Percentiles rank a stretch among this genome's conserved stretches.
Evolutionary conservation across 495 filamentous ascomycete species (phyloP).

Genomic region (Penicillium paradoxum): DNA sequence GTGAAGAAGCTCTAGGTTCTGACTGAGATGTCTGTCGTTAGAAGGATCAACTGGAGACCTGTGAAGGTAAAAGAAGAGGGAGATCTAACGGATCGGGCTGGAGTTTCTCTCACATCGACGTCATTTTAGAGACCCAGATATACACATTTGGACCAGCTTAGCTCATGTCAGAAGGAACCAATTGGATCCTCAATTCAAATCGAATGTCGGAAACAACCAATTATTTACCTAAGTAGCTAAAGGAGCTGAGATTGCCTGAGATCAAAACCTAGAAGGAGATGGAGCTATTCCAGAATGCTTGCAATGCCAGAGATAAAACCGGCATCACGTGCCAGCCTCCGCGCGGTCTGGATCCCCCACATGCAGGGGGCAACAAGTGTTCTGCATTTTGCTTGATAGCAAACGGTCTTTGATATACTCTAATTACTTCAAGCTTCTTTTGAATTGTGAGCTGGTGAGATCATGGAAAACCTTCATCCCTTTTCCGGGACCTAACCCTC

Average conservation of each 20-base stretch:
- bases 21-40: too few relatives aligned
- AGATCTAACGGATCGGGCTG: neutral
- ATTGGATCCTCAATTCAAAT: neutral
- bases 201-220: neutral
- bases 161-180: neutral
- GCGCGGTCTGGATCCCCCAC: conserved; percentile 10
- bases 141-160: neutral
- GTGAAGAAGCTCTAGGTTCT: too few relatives aligned
- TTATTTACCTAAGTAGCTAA: neutral
- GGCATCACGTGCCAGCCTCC: conserved; percentile 3
- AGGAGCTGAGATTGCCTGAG: neutral
- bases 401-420: neutral
- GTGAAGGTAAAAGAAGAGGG: neutral
- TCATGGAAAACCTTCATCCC: conserved; percentile 9
- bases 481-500: conserved; percentile 16
- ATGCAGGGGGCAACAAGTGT: conserved; percentile 7
- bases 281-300: conserved; percentile 2
- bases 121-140: neutral
- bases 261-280: neutral
- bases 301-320: neutral
- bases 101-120: neutral
- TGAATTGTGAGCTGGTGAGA: conserved; percentile 9
- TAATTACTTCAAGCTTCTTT: neutral
- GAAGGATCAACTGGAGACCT: too few relatives aligned
- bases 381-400: conserved; percentile 2